phyloP scores from a whole-genome alignment of 306 rosid species.

The Sicyos baderoa region DNA sequence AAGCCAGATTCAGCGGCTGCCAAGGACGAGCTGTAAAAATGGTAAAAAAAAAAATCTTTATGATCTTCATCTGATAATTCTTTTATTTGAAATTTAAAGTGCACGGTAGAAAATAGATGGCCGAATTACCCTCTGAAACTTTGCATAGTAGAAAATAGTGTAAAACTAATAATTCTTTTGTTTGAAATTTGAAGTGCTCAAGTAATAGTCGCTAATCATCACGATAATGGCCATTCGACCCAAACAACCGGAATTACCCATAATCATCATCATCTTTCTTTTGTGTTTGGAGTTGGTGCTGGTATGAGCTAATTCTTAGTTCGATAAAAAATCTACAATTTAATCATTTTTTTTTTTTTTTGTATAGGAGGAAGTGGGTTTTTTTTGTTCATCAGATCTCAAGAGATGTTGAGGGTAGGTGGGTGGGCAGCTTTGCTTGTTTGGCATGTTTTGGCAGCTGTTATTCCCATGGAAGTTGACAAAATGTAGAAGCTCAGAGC shows the following conservation, averaged over 20 bases:
- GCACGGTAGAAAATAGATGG: too few relatives aligned
- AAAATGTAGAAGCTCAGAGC: neutral
- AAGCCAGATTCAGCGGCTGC: neutral
- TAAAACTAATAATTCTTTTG: neutral
- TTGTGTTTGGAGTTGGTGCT: too few relatives aligned
- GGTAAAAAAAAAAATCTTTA: neutral
- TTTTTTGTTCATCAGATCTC: neutral
- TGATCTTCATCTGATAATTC: too few relatives aligned
- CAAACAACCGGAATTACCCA: too few relatives aligned
- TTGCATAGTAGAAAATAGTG: neutral
- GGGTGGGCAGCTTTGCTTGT: neutral
- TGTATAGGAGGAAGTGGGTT: neutral
- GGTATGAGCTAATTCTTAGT: too few relatives aligned
- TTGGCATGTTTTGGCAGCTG: slow-evolving; percentile 10
- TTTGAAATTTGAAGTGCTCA: too few relatives aligned
- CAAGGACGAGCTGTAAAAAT: slow-evolving; percentile 71
- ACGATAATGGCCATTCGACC: too few relatives aligned
- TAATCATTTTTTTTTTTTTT: neutral
- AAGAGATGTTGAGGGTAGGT: neutral
- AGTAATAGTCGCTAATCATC: too few relatives aligned
- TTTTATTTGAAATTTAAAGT: too few relatives aligned
- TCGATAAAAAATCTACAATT: too few relatives aligned
- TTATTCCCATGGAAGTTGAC: neutral
- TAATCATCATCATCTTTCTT: too few relatives aligned
- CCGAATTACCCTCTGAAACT: neutral